phyloP scores from a whole-genome alignment of 768 basidiomycete genomes.

The Tylopilus sp. region DNA sequence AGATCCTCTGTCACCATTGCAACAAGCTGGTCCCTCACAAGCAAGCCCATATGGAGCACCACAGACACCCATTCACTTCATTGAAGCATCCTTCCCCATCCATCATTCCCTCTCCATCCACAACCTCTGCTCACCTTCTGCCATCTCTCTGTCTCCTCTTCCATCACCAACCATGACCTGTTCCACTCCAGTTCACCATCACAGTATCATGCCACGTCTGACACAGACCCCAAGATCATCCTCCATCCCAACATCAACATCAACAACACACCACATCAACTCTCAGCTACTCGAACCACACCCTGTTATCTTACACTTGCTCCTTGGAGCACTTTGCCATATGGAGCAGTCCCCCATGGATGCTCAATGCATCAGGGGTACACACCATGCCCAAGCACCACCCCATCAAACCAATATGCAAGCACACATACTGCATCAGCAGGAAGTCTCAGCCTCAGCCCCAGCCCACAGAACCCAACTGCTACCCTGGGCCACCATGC shows the following conservation, averaged over 20 bases:
- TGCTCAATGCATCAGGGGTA: slow-evolving; percentile 33
- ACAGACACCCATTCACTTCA: slow-evolving; percentile 35
- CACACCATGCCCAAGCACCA: slow-evolving; percentile 41
- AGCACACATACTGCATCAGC: slow-evolving; percentile 66
- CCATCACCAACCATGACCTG: slow-evolving; percentile 25
- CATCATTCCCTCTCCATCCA: slow-evolving; percentile 23
- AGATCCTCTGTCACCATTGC: too few relatives aligned
- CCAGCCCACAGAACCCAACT: background rate
- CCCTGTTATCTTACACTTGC: slow-evolving; percentile 90
- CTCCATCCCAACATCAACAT: slow-evolving; percentile 66
- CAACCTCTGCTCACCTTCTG: slow-evolving; percentile 16
- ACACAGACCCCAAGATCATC: slow-evolving; percentile 53
- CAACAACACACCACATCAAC: slow-evolving; percentile 79
- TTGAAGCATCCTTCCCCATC: slow-evolving; percentile 44
- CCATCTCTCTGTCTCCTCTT: slow-evolving; percentile 36
- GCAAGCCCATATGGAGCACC: slow-evolving; percentile 1
- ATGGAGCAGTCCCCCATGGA: slow-evolving; percentile 74
- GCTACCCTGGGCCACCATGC: slow-evolving; percentile 9
- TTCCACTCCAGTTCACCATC: slow-evolving; percentile 37
- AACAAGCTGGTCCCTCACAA: slow-evolving; percentile 31
- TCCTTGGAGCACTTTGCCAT: slow-evolving; percentile 90
- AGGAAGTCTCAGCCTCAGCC: slow-evolving; percentile 15
- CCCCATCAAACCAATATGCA: slow-evolving; percentile 71
- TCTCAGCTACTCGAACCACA: slow-evolving; percentile 91
- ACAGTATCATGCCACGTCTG: slow-evolving; percentile 30